Percentiles rank a stretch among this genome's conserved stretches.
Conservation (phyloP, 1,139 yeast genomes). For the Geotrichum bryndzae region DNA sequence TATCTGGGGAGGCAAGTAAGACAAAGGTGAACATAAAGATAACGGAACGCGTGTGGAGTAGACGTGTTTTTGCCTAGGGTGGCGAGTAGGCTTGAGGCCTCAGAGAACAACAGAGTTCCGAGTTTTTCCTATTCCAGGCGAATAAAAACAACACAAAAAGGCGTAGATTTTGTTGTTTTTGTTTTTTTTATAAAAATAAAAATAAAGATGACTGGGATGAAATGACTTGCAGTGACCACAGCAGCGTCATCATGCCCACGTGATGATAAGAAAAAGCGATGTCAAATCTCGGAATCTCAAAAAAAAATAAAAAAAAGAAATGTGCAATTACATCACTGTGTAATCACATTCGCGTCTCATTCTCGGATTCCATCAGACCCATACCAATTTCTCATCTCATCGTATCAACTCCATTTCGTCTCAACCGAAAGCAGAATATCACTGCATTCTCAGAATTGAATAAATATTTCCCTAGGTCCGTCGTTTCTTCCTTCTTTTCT, state of each 20-base stretch:
- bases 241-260: neutral
- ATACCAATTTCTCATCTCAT: neutral
- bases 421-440: neutral
- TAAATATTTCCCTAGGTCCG: neutral
- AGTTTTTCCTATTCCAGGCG: no score
- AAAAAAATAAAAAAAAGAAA: neutral
- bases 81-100: no score
- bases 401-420: neutral
- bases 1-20: no score
- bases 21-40: no score
- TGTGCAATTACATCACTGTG: neutral
- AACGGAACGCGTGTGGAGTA: no score
- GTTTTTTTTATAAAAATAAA: no score
- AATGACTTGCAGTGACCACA: no score
- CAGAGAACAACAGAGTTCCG: no score
- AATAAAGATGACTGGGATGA: no score
- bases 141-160: no score
- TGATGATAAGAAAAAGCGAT: neutral
- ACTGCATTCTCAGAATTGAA: neutral
- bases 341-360: neutral
- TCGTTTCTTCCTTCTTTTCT: neutral
- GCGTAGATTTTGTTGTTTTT: no score
- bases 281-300: neutral
- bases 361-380: neutral
- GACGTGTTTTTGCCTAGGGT: no score